Base-by-base conservation (phyloP, 164 flowering plant species). In the Magnolia changhungtana region DNA sequence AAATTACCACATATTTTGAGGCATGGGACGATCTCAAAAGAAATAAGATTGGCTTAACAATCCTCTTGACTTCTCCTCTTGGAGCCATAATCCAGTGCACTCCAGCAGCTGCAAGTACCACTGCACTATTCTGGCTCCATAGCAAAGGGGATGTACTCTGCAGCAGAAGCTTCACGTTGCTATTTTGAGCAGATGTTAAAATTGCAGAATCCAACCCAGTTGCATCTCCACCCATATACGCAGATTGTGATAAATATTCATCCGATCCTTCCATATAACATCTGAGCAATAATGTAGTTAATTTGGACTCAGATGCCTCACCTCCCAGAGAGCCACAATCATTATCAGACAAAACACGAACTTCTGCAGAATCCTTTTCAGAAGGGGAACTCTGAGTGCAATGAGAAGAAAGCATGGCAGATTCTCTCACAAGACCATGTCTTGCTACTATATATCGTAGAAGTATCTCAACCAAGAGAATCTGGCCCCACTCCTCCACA, bases 401-500 rank as follows among this genome's bases (percentile, higher is more conserved):
- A 76, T 70, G 73, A 69, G 86, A 81, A 80, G 87, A 78, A 71
- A 72, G 80, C 92, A 96, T 84, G 27, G 90, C 77, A 74, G 99
- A 96, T 83, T 91, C 96, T 79, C 79, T 85, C 7, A 85, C 92
- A 70, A 93, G 92, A 63, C 99, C 99, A 86, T 92, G 90, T 78
- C 86, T 89, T 71, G 98, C 97, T 59, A 94, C 83, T 20, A 81
- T 89, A 84, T 89, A 96, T 27, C 99, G 92, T 67, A 96, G 80
- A 80, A 96, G 93, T 73, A 92, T 90, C 72, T 87, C 97, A 79
- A 92, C 88, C 81, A 94, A 83, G 50, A 89, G 77, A 80, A 94
- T 92, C 84, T 94, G 98, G 61, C 98, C 98, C 99, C 98, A 94
- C 79, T 94, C 98, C 86, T 96, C 99, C 74, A 94, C 93, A 83